These are phyloP conservation scores for Amanita exitialis DNA, from an alignment of 768 basidiomycete species.

Conservation along the genomic window DNA sequence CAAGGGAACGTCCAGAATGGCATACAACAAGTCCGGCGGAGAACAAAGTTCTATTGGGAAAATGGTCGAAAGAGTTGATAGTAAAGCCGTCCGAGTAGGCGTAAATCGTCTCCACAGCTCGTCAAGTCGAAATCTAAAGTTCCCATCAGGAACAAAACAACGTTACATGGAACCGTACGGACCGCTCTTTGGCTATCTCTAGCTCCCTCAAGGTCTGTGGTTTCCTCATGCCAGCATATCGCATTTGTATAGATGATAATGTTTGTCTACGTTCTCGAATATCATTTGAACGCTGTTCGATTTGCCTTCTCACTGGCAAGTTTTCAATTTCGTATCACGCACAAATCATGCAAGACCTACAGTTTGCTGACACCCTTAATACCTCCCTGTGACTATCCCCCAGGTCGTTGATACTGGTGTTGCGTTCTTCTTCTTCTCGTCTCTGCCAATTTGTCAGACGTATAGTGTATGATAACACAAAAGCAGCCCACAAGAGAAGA, in stretches of 20 bases:
- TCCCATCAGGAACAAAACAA: background rate
- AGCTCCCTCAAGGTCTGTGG: conserved; percentile 17
- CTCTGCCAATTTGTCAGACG: conserved; percentile 29
- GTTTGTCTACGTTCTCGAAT: conserved; percentile 35
- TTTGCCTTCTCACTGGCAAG: conserved; percentile 28
- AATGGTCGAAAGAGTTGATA: conserved; percentile 64
- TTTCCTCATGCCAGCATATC: conserved; percentile 18
- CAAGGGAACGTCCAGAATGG: conserved; percentile 80
- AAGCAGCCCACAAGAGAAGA: conserved; percentile 31
- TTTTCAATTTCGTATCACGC: background rate
- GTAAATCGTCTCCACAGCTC: conserved; percentile 39
- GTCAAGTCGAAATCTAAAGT: conserved; percentile 35
- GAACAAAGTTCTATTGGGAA: conserved; percentile 87
- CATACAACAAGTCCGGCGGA: conserved; percentile 79
- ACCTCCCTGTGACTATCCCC: conserved; percentile 17
- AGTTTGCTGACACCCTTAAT: background rate
- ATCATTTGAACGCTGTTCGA: conserved; percentile 32
- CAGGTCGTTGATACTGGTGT: conserved; percentile 44
- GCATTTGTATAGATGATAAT: conserved; percentile 32
- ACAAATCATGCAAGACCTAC: background rate
- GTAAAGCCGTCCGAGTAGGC: conserved; percentile 49
- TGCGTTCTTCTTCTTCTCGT: conserved; percentile 60
- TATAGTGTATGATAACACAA: background rate
- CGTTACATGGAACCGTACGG: conserved; percentile 11
- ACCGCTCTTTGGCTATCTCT: conserved; percentile 29